Conservation (phyloP, 306 rosid species). For the Canavalia ensiformis region DNA sequence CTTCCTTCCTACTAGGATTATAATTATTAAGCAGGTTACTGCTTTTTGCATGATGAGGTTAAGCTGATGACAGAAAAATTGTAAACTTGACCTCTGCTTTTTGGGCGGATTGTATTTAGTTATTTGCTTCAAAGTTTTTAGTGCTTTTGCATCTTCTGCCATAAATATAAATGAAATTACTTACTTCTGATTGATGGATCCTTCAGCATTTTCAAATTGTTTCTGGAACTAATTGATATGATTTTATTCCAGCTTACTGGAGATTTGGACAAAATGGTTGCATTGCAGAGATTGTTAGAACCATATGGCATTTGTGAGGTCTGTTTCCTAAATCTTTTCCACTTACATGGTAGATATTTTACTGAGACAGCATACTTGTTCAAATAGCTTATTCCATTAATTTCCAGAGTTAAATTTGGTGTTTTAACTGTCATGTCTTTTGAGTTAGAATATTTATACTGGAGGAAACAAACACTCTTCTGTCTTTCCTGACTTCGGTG, state of each 20-base stretch:
- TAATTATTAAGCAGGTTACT: conserved; percentile 9
- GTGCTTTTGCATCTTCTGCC: conserved; percentile 28
- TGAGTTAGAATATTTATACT: neutral
- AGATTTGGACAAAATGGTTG: conserved; percentile 91
- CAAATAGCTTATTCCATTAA: neutral
- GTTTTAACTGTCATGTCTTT: neutral
- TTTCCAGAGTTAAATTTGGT: conserved; percentile 18
- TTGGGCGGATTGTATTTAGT: neutral
- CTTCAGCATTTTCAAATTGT: conserved; percentile 13
- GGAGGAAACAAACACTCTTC: neutral
- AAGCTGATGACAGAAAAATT: conserved; percentile 22
- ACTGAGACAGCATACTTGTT: conserved; percentile 10
- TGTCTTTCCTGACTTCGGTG: too few species aligned
- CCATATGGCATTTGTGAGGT: conserved; percentile 95
- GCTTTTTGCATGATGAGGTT: neutral
- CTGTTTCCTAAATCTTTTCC: conserved; percentile 48
- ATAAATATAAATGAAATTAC: neutral
- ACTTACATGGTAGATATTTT: conserved; percentile 35
- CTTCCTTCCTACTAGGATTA: neutral
- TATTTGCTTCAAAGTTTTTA: conserved; percentile 24
- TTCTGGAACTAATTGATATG: conserved; percentile 43
- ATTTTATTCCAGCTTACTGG: conserved; percentile 72
- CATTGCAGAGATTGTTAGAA: conserved; percentile 84
- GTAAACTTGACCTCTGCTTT: neutral
- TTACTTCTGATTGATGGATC: conserved; percentile 2